Evolutionary conservation across 1,284 basidiomycete species (phyloP).

Genomic region (Ganoderma resinaceum): DNA sequence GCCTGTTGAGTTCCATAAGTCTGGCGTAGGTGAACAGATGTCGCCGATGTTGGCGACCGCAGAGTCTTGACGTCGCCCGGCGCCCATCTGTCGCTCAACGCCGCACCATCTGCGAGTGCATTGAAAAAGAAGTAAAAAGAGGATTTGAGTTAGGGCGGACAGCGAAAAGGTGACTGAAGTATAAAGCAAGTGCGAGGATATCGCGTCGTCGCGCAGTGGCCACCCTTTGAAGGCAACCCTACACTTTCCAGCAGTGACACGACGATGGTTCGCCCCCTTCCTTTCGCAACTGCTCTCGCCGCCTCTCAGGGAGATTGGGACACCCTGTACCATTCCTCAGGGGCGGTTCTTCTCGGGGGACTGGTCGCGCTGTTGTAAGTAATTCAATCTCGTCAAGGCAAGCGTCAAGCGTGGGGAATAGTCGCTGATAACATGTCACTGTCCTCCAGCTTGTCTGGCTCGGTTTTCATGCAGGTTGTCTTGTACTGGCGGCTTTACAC

Average conservation of each 20-base stretch:
- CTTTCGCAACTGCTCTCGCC: neutral
- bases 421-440: neutral
- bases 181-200: neutral
- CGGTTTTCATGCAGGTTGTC: constrained; percentile 18
- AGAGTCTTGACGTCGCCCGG: neutral
- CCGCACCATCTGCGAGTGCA: neutral
- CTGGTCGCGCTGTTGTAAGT: constrained; percentile 23
- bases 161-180: neutral
- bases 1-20: neutral
- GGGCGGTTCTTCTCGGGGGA: constrained; percentile 21
- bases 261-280: neutral
- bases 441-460: constrained; percentile 15
- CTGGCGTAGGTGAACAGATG: neutral
- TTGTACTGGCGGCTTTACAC: constrained; percentile 16
- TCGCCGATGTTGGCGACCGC: neutral
- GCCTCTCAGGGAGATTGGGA: neutral
- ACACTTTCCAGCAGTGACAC: neutral
- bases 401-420: neutral
- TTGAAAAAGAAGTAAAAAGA: neutral
- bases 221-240: neutral
- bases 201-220: neutral
- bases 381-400: neutral
- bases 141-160: neutral
- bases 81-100: neutral
- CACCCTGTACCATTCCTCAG: constrained; percentile 9